Percentiles rank a stretch among this genome's conserved stretches.
These are phyloP conservation scores for Cutaneotrichosporon cavernicola DNA, from an alignment of 1,284 basidiomycete species.

Conservation along the genomic window DNA sequence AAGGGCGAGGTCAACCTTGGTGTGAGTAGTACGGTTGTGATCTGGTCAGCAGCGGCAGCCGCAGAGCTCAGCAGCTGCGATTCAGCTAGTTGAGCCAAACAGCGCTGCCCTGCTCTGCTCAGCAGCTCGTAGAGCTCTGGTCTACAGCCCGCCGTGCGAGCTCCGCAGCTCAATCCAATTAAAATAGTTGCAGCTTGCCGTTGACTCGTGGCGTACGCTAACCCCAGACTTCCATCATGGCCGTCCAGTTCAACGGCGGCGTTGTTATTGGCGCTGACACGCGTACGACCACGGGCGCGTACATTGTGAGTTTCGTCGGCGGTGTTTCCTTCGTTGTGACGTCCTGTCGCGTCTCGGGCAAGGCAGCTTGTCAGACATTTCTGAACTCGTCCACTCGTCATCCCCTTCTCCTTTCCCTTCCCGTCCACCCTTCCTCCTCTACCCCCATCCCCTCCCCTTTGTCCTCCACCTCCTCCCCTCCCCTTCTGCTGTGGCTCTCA, in stretches of 20 bases:
- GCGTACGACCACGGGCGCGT: slow-evolving; percentile 93
- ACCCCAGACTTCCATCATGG: slow-evolving; percentile 95
- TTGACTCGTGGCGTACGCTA: background rate
- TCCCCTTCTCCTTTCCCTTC: too few species aligned
- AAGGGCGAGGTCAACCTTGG: slow-evolving; percentile 91
- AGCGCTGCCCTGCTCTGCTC: too few species aligned
- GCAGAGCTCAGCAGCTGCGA: too few species aligned
- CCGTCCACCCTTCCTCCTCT: background rate
- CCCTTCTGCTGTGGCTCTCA: background rate
- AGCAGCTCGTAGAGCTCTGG: too few species aligned
- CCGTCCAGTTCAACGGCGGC: slow-evolving; percentile 91
- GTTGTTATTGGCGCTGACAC: slow-evolving; percentile 97
- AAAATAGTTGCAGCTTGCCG: too few species aligned
- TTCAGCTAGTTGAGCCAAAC: too few species aligned
- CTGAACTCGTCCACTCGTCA: too few species aligned
- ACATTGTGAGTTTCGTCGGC: slow-evolving; percentile 67
- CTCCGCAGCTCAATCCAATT: too few species aligned
- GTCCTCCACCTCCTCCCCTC: background rate
- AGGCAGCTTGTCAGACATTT: too few species aligned
- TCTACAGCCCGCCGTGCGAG: too few species aligned
- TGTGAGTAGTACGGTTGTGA: slow-evolving; percentile 58
- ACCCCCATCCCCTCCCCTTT: background rate
- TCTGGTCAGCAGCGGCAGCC: too few species aligned
- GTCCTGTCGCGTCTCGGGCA: too few species aligned
- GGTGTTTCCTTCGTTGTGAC: background rate